Conservation (phyloP, 2,329 filamentous ascomycete genomes). For the Sporothrix luriei region DNA sequence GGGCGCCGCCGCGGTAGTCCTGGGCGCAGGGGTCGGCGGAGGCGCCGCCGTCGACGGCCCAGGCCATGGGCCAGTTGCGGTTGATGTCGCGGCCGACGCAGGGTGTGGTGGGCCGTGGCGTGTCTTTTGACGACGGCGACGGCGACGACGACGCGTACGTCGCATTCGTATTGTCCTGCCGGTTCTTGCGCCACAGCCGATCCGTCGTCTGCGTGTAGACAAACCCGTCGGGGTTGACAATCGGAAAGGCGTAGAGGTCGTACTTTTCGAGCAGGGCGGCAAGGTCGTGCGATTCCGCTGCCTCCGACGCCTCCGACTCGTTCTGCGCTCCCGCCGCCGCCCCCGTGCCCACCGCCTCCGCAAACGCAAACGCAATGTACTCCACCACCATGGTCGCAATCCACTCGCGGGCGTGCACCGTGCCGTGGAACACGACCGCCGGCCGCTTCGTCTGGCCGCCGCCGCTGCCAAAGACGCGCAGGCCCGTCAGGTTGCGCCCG, state of each 20-base stretch:
- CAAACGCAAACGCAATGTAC: slow-evolving; percentile 55
- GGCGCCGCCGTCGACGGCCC: slow-evolving; percentile 49
- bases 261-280: slow-evolving; percentile 59
- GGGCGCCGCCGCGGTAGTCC: slow-evolving; percentile 46
- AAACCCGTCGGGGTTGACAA: slow-evolving; percentile 66
- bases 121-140: background rate
- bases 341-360: background rate
- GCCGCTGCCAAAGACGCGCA: slow-evolving; percentile 56
- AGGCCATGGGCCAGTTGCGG: slow-evolving; percentile 52
- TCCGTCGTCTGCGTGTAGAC: slow-evolving; percentile 59
- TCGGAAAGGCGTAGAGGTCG: slow-evolving; percentile 67
- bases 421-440: slow-evolving; percentile 59
- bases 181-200: slow-evolving; percentile 66
- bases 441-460: slow-evolving; percentile 44
- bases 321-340: too few relatives aligned
- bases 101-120: too few relatives aligned
- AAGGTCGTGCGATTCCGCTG: slow-evolving; percentile 40
- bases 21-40: slow-evolving; percentile 51
- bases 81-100: slow-evolving; percentile 61
- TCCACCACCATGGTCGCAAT: slow-evolving; percentile 59
- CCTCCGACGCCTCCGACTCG: slow-evolving; percentile 39
- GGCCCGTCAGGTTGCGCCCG: slow-evolving; percentile 60
- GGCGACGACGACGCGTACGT: slow-evolving; percentile 38
- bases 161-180: slow-evolving; percentile 51
- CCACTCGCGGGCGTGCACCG: slow-evolving; percentile 64